These are phyloP conservation scores for Pseudotsuga menziesii DNA, from an alignment of 75 land plant genomes.

Conservation along the genomic window DNA sequence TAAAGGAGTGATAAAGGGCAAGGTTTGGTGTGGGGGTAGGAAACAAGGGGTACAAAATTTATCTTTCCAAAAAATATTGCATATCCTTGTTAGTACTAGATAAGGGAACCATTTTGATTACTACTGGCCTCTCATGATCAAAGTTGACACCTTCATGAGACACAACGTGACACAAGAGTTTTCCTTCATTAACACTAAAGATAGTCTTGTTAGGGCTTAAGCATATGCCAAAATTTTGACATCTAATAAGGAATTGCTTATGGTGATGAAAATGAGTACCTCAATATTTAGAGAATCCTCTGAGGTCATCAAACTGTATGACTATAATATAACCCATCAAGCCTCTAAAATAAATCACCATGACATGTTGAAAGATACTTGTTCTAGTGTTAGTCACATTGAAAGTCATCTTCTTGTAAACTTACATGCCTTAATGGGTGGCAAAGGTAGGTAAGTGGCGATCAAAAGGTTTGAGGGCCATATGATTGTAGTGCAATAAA, in stretches of 20 bases:
- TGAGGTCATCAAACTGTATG: not conserved
- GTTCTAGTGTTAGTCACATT: not conserved
- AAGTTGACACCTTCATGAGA: too few relatives aligned
- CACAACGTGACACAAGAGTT: too few relatives aligned
- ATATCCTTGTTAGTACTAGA: too few relatives aligned
- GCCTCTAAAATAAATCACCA: not conserved
- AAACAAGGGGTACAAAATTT: too few relatives aligned
- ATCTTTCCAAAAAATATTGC: too few relatives aligned
- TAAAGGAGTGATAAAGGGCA: too few relatives aligned
- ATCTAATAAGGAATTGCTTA: not conserved
- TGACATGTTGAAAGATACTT: not conserved
- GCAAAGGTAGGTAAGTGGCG: too few relatives aligned
- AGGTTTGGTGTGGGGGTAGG: too few relatives aligned
- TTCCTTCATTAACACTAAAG: not conserved
- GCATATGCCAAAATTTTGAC: not conserved
- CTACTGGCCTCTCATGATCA: too few relatives aligned
- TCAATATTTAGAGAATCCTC: not conserved
- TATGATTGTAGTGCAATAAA: not conserved
- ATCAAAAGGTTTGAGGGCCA: not conserved
- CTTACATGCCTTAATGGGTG: too few relatives aligned
- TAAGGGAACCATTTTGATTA: too few relatives aligned
- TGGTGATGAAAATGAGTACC: not conserved
- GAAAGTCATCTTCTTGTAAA: too few relatives aligned
- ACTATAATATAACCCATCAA: not conserved
- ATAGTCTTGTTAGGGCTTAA: not conserved